Percentiles rank a stretch among this genome's conserved stretches.
Conservation (phyloP, 306 rosid genomes). For the Sicyos baderoa region DNA sequence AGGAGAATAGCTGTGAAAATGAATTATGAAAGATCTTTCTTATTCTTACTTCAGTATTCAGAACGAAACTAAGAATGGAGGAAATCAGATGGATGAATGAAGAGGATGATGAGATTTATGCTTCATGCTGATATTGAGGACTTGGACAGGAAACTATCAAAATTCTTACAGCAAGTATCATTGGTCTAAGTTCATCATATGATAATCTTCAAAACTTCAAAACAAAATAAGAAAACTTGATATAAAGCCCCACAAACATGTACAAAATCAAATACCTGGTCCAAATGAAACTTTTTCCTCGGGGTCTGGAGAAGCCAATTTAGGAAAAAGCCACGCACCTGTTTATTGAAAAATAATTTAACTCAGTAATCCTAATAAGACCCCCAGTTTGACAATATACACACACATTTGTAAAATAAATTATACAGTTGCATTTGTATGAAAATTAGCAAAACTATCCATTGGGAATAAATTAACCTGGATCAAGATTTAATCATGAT, state of each 20-base stretch:
- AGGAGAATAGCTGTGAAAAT: neutral
- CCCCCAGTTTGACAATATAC: neutral
- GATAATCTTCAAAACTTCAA: constrained; percentile 6
- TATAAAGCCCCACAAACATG: neutral
- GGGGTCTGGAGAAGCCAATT: neutral
- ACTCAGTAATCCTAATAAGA: neutral
- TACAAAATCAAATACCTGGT: constrained; percentile 31
- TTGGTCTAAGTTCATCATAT: neutral
- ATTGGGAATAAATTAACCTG: neutral
- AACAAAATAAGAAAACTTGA: neutral
- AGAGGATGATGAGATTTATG: neutral
- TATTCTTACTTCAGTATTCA: neutral
- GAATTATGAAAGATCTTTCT: constrained; percentile 8
- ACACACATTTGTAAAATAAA: neutral
- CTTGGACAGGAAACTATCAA: constrained; percentile 5
- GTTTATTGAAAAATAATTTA: constrained; percentile 23
- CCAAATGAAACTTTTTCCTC: constrained; percentile 2
- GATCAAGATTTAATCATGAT: neutral
- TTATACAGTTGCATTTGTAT: neutral
- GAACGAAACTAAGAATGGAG: neutral
- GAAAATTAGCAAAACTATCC: neutral
- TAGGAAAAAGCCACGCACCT: constrained; percentile 44
- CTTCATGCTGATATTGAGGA: neutral
- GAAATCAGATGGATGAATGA: neutral
- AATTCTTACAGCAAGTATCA: neutral